phyloP scores from a whole-genome alignment of 1,284 basidiomycete species.

The Stygiomarasmius scandens region DNA sequence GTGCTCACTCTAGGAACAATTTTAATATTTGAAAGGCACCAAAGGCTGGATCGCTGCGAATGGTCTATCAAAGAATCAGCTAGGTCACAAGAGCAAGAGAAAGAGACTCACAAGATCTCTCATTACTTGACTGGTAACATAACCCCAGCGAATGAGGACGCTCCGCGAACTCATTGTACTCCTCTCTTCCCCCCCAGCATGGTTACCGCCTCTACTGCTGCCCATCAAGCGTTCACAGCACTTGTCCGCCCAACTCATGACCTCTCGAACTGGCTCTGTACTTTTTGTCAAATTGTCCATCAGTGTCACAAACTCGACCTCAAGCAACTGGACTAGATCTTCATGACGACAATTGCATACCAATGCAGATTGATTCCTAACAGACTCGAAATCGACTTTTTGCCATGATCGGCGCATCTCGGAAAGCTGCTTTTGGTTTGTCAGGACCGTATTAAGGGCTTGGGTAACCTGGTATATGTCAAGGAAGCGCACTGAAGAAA shows the following conservation, averaged over 20 bases:
- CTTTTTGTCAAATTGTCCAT: slow-evolving; percentile 73
- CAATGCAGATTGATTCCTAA: slow-evolving; percentile 86
- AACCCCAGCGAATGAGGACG: slow-evolving; percentile 86
- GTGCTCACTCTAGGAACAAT: slow-evolving; percentile 79
- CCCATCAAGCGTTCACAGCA: slow-evolving; percentile 84
- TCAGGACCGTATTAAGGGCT: slow-evolving; percentile 81
- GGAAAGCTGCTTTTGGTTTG: slow-evolving; percentile 79
- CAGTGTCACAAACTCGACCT: slow-evolving; percentile 81
- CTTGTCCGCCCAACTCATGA: slow-evolving; percentile 88
- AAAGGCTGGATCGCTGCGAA: slow-evolving; percentile 86
- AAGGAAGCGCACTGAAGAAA: slow-evolving; percentile 72
- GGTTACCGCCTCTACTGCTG: slow-evolving; percentile 47
- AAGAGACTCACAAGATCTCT: slow-evolving; percentile 68
- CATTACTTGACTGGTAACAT: slow-evolving; percentile 90
- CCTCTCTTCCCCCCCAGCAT: slow-evolving; percentile 62
- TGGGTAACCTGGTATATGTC: slow-evolving; percentile 90
- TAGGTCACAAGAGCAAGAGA: slow-evolving; percentile 3
- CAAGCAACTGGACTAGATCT: slow-evolving; percentile 80
- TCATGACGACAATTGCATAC: slow-evolving; percentile 91
- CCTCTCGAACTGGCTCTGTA: slow-evolving; percentile 79
- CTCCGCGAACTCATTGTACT: slow-evolving; percentile 84
- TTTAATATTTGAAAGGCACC: slow-evolving; percentile 90
- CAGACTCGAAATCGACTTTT: slow-evolving; percentile 86
- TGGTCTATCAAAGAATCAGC: slow-evolving; percentile 56
- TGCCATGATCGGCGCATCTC: slow-evolving; percentile 88